Evolutionary conservation across 2,329 filamentous ascomycete genomes (phyloP).

Genomic region (Verticillium nonalfalfae): DNA sequence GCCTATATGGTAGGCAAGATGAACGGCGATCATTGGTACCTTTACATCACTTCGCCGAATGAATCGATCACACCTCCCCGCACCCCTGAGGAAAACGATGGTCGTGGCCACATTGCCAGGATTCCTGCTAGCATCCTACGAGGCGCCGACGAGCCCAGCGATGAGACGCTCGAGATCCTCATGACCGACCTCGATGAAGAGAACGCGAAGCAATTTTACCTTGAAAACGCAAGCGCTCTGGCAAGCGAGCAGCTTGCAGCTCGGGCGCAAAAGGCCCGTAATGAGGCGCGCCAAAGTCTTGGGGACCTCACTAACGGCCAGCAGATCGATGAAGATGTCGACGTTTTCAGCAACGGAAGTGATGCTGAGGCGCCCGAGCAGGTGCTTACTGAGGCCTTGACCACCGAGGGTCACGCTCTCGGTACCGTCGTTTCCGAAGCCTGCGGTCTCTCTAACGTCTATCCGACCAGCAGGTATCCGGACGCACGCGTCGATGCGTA

Average conservation of each 20-base stretch:
- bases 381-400: constrained; percentile 64
- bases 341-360: constrained; percentile 71
- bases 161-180: constrained; percentile 71
- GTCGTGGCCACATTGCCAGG: constrained; percentile 34
- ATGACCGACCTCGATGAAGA: constrained; percentile 67
- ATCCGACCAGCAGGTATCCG: constrained; percentile 79
- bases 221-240: constrained; percentile 75
- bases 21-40: constrained; percentile 99
- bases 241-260: constrained; percentile 73
- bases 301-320: constrained; percentile 45
- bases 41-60: constrained; percentile 90
- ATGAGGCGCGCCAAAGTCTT: constrained; percentile 51
- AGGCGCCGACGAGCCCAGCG: constrained; percentile 44
- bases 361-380: constrained; percentile 45
- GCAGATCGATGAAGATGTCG: constrained; percentile 56
- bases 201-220: constrained; percentile 65
- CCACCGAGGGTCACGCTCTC: constrained; percentile 88
- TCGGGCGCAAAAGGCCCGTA: constrained; percentile 57
- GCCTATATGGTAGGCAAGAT: constrained; percentile 99
- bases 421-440: constrained; percentile 87
- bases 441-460: constrained; percentile 85
- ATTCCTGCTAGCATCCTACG: constrained; percentile 42
- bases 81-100: constrained; percentile 52
- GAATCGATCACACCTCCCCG: constrained; percentile 73
- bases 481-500: constrained; percentile 94